Percentiles rank a stretch among this genome's conserved stretches.
phyloP scores from a whole-genome alignment of 1,284 basidiomycete genomes.

The Rhodotorula mucilaginosa region DNA sequence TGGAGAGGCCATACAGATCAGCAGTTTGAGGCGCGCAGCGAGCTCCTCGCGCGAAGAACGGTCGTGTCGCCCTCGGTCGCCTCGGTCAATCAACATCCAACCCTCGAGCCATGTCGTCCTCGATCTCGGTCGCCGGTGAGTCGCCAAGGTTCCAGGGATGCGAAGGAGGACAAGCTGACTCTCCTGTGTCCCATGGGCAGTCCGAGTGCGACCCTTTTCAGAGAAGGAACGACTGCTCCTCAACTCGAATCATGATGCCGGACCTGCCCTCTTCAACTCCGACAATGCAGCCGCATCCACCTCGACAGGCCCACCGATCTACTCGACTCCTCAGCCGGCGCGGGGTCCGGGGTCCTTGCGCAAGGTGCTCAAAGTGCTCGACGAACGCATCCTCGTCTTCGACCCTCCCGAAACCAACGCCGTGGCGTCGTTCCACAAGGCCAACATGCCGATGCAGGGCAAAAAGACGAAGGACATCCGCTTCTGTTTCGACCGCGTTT shows the following conservation, averaged over 20 bases:
- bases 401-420: constrained; percentile 85
- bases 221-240: constrained; percentile 76
- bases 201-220: constrained; percentile 85
- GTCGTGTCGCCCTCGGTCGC: not conserved
- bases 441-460: constrained; percentile 20
- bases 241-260: constrained; percentile 26
- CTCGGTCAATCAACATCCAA: constrained; percentile 15
- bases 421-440: constrained; percentile 43
- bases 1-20: too few species aligned
- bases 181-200: constrained; percentile 45
- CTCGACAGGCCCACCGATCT: constrained; percentile 48
- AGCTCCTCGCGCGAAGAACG: not conserved
- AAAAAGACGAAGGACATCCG: constrained; percentile 52
- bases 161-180: not conserved
- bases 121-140: constrained; percentile 79
- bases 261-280: constrained; percentile 30
- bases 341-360: constrained; percentile 54
- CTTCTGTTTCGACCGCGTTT: constrained; percentile 93
- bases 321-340: constrained; percentile 58
- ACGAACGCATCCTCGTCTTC: constrained; percentile 69
- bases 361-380: constrained; percentile 60
- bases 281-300: constrained; percentile 18
- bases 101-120: constrained; percentile 47
- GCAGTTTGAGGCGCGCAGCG: too few species aligned
- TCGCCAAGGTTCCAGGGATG: constrained; percentile 16